phyloP scores from a whole-genome alignment of 306 rosid genomes.

The Fragaria iinumae region DNA sequence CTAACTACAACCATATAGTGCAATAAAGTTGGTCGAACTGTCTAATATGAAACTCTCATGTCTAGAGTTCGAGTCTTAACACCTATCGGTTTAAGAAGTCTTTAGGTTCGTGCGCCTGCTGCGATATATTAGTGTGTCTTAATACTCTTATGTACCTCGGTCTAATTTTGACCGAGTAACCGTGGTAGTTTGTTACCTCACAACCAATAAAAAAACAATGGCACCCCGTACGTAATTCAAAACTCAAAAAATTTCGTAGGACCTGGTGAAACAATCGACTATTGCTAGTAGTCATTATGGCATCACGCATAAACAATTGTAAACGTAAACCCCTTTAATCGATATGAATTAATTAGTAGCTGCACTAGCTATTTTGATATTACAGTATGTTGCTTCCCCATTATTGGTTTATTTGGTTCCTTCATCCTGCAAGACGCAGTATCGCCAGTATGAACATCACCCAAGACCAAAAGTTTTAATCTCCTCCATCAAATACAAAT shows the following conservation, averaged over 20 bases:
- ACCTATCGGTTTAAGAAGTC: too few relatives aligned
- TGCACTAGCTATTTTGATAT: not conserved
- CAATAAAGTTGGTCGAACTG: too few relatives aligned
- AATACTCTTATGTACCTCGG: too few relatives aligned
- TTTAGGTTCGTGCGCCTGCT: fast-evolving
- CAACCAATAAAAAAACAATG: too few relatives aligned
- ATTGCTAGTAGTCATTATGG: not conserved
- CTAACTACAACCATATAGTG: too few relatives aligned
- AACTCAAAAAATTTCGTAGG: too few relatives aligned
- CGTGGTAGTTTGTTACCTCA: too few relatives aligned
- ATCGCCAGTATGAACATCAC: not conserved
- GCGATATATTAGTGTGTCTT: too few relatives aligned
- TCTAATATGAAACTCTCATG: too few relatives aligned
- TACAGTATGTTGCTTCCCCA: not conserved
- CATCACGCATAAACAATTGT: not conserved
- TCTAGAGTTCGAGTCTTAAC: too few relatives aligned
- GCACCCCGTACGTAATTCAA: too few relatives aligned
- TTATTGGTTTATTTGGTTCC: not conserved
- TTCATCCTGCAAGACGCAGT: not conserved
- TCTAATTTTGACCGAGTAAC: too few relatives aligned
- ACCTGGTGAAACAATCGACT: not conserved
- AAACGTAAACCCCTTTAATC: not conserved
- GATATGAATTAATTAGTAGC: not conserved
- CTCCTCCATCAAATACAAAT: not conserved
- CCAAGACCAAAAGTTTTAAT: not conserved